Percentiles rank a stretch among this genome's conserved stretches.
phyloP scores from a whole-genome alignment of 164 flowering plant genomes.

The Aristolochia fimbriata region DNA sequence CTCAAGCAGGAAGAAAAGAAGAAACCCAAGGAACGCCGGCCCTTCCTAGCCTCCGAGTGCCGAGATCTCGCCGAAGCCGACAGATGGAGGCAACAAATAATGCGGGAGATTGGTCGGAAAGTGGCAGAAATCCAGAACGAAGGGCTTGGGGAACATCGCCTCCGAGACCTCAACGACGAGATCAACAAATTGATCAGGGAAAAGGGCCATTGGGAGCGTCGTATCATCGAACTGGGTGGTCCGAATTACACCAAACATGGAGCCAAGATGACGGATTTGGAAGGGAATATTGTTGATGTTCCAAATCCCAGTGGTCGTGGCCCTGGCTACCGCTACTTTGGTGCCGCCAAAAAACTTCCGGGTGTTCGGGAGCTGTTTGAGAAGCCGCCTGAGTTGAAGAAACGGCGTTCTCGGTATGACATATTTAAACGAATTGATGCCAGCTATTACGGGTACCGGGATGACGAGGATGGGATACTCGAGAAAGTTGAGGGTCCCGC shows the following conservation, averaged over 20 bases:
- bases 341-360: constrained; percentile 90
- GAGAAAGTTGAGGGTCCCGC: constrained; percentile 66
- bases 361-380: constrained; percentile 84
- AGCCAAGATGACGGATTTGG: constrained; percentile 88
- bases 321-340: constrained; percentile 85
- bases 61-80: constrained; percentile 90
- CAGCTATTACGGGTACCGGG: constrained; percentile 85
- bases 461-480: constrained; percentile 85
- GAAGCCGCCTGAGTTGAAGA: constrained; percentile 84
- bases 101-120: constrained; percentile 90
- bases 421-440: constrained; percentile 89
- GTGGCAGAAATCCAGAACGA: constrained; percentile 93
- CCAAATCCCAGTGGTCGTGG: constrained; percentile 93
- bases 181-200: constrained; percentile 86
- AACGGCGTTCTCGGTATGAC: constrained; percentile 74
- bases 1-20: constrained; percentile 74
- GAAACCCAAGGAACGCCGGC: constrained; percentile 91
- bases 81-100: constrained; percentile 92
- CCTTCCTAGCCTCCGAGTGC: constrained; percentile 88
- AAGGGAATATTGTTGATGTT: constrained; percentile 88
- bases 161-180: constrained; percentile 88
- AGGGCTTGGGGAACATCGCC: constrained; percentile 83
- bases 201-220: constrained; percentile 79
- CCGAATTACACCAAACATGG: constrained; percentile 54
- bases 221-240: constrained; percentile 85